Base-by-base conservation (phyloP, 164 flowering plant genomes). In the Kingdonia uniflora region DNA sequence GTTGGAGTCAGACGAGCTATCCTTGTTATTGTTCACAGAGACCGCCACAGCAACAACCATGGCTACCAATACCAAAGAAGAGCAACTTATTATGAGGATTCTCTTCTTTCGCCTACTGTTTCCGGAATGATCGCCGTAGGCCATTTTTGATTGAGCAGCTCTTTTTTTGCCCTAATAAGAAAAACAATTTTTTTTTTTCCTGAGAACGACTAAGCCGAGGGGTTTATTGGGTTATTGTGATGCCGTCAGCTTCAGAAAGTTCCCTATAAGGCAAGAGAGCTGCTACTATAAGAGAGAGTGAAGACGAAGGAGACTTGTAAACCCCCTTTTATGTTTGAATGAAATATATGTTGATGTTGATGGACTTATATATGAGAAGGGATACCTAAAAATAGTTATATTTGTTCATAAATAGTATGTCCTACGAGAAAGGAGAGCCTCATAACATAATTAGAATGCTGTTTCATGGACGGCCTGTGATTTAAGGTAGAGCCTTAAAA, bases 21-120 rank as follows among this genome's bases (percentile, higher is more conserved):
- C n/a, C n/a, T n/a, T n/a, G n/a, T n/a, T n/a, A n/a, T n/a, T n/a
- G n/a, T n/a, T n/a, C n/a, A n/a, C n/a, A n/a, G n/a, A n/a, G n/a
- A 74, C 72, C 0, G 78, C 57, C 35, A 76, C 78, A 0, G 76
- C 82, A 6, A 74, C 82, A 39, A 77, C 77, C 80, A 77, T 68
- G 21, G 85, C 84, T 39, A 85, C 78, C 26, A 82, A 58, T 39
- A 79, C 6, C 5, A 80, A 19, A 6, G 78, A 63, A 16, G 78
- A 68, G 6, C 74, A 63, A 11, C 66, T 72, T 1, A 75, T 62
- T 7, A 78, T 42, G 39, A 68, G 71, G 20, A 69, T 11, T 54
- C 64, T 80, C 73, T 62, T 78, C 57, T n/a, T n/a, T n/a, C n/a
- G n/a, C n/a, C n/a, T n/a, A n/a, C n/a, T n/a, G n/a, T n/a, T n/a